Evolutionary conservation across 371 early-diverging fungal genomes (phyloP).

Genomic region (Apophysomyces ossiformis): DNA sequence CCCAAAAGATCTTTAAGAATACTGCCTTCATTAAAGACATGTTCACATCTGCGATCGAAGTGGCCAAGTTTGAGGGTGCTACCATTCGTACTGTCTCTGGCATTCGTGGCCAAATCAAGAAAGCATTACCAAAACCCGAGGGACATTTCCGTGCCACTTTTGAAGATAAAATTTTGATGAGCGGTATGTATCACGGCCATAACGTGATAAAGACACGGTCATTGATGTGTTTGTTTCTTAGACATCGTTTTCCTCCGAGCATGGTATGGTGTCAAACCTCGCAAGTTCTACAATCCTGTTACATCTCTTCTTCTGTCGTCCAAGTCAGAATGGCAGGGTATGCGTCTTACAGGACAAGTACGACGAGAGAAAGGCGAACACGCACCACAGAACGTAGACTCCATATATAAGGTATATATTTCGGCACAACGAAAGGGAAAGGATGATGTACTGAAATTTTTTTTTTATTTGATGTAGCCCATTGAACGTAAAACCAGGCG

Average conservation of each 20-base stretch:
- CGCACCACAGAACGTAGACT: slow-evolving; percentile 79
- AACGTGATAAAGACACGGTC: too few relatives aligned
- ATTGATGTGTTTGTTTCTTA: slow-evolving; percentile 19
- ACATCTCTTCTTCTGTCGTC: slow-evolving; percentile 80
- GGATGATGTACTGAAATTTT: neutral
- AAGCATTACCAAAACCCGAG: slow-evolving; percentile 79
- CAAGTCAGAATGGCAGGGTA: slow-evolving; percentile 84
- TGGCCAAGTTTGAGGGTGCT: slow-evolving; percentile 98
- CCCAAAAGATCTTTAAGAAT: slow-evolving; percentile 94
- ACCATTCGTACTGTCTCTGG: slow-evolving; percentile 96
- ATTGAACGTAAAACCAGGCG: slow-evolving; percentile 83
- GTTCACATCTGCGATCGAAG: slow-evolving; percentile 98
- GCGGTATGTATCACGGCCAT: slow-evolving; percentile 45
- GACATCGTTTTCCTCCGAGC: slow-evolving; percentile 98
- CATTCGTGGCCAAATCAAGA: slow-evolving; percentile 99
- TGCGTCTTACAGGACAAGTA: slow-evolving; percentile 90
- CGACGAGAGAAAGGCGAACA: slow-evolving; percentile 73
- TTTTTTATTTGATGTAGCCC: slow-evolving; percentile 43
- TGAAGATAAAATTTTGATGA: slow-evolving; percentile 97
- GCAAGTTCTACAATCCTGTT: slow-evolving; percentile 95
- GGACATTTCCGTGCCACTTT: slow-evolving; percentile 99
- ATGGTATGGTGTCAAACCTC: slow-evolving; percentile 95
- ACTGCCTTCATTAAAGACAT: slow-evolving; percentile 99
- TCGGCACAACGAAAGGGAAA: neutral
- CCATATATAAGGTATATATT: slow-evolving; percentile 74